Conservation (phyloP, 2,329 filamentous ascomycete genomes). For the Neofusicoccum sp. region DNA sequence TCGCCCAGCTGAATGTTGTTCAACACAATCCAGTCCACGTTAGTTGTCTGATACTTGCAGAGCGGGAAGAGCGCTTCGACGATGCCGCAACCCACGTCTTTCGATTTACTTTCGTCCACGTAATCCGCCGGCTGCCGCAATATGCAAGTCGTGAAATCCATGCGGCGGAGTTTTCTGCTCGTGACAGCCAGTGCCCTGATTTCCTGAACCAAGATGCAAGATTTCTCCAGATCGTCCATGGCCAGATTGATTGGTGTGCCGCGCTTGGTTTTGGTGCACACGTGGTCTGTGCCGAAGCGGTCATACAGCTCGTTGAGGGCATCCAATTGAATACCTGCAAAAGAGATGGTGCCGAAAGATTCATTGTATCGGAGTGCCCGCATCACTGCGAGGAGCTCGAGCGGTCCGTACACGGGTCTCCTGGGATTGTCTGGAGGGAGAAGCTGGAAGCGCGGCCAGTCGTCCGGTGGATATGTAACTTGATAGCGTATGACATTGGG, state of each 20-base stretch:
- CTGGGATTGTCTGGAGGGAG: conserved; percentile 53
- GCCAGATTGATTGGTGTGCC: conserved; percentile 57
- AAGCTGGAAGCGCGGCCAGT: conserved; percentile 65
- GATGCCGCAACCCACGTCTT: conserved; percentile 66
- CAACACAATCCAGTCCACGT: conserved; percentile 68
- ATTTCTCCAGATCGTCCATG: conserved; percentile 52
- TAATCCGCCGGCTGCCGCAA: conserved; percentile 51
- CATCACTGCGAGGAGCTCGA: conserved; percentile 69
- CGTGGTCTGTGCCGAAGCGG: conserved; percentile 59
- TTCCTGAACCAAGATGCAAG: conserved; percentile 66
- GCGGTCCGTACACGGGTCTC: conserved; percentile 52
- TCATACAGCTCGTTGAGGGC: conserved; percentile 62
- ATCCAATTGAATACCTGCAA: conserved; percentile 63
- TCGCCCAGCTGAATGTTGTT: conserved; percentile 70
- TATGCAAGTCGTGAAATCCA: conserved; percentile 66
- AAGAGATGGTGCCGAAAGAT: conserved; percentile 65
- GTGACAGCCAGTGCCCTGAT: conserved; percentile 66
- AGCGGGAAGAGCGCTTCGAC: conserved; percentile 68
- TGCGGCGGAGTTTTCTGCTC: conserved; percentile 59
- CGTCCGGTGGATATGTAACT: conserved; percentile 50
- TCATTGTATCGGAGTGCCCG: conserved; percentile 69
- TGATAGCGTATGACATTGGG: conserved; percentile 64
- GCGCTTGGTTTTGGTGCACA: conserved; percentile 57
- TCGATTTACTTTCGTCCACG: conserved; percentile 46
- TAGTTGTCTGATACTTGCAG: conserved; percentile 65